A percentile compares a stretch with the other conserved stretches of the same genome.
phyloP scores from a whole-genome alignment of 768 basidiomycete genomes.

The Brasilioporus rufonigricans region DNA sequence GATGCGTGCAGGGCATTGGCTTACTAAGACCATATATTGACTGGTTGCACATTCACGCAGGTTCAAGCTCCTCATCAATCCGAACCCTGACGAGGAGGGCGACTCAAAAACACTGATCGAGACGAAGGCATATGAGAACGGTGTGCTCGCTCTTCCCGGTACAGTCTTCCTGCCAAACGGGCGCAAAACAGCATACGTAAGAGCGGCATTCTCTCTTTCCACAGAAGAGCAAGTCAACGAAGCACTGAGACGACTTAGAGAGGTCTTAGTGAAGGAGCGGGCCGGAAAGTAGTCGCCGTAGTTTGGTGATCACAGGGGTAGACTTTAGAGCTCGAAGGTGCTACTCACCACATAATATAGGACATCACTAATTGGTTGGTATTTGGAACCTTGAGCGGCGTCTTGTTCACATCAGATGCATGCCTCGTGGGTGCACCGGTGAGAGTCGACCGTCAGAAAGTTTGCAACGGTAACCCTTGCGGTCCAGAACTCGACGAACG shows the following conservation, averaged over 20 bases:
- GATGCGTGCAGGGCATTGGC: conserved; percentile 3
- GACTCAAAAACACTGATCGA: conserved; percentile 76
- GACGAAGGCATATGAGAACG: conserved; percentile 71
- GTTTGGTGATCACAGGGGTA: not conserved
- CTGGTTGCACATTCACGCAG: conserved; percentile 32
- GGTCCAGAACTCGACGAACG: not conserved
- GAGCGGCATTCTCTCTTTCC: conserved; percentile 78
- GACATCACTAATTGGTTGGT: not conserved
- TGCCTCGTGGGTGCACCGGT: not conserved
- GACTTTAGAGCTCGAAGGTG: not conserved
- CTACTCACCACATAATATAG: conserved; percentile 5
- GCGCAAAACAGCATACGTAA: conserved; percentile 67
- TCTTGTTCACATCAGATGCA: not conserved
- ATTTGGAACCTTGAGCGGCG: not conserved
- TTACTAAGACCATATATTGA: conserved; percentile 20
- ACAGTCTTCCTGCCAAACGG: conserved; percentile 76
- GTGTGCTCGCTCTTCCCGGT: conserved; percentile 89
- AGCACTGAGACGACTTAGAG: conserved; percentile 61
- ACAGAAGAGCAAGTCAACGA: conserved; percentile 67
- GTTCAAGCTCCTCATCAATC: conserved; percentile 63
- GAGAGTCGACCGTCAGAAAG: not conserved
- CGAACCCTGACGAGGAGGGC: conserved; percentile 38
- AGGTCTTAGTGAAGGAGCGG: conserved; percentile 34
- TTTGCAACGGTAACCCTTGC: not conserved
- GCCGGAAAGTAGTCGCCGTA: conserved; percentile 4